Evolutionary conservation across 345 rosid genomes (phyloP).

Genomic region (Euclidium syriacum): DNA sequence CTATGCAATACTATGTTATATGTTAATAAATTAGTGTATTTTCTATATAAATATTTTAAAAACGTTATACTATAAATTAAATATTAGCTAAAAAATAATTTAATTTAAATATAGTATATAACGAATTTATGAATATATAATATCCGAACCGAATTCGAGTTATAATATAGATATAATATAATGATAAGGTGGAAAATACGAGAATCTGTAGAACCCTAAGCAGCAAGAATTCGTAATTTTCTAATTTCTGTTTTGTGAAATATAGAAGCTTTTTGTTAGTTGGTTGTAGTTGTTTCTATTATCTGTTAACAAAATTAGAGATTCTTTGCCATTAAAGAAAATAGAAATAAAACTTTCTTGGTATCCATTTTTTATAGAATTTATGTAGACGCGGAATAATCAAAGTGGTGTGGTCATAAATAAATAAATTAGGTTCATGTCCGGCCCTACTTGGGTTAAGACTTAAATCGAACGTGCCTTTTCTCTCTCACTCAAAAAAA

Average conservation of each 20-base stretch:
- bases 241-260: neutral
- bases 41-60: no score
- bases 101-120: no score
- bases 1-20: no score
- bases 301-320: constrained; percentile 3
- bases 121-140: no score
- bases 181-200: neutral
- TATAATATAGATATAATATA: no score
- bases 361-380: neutral
- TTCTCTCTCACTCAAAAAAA: neutral
- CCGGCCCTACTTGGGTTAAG: neutral
- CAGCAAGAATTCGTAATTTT: constrained; percentile 3
- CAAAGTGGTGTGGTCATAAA: constrained; percentile 18
- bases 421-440: neutral
- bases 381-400: neutral
- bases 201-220: neutral
- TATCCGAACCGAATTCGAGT: no score
- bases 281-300: constrained; percentile 9
- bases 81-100: no score
- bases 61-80: no score
- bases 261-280: neutral
- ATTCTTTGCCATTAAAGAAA: neutral
- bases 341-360: neutral
- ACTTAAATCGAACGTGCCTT: neutral
- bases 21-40: no score